phyloP scores from a whole-genome alignment of 2,329 filamentous ascomycete genomes.

The Metarhizium sp. region DNA sequence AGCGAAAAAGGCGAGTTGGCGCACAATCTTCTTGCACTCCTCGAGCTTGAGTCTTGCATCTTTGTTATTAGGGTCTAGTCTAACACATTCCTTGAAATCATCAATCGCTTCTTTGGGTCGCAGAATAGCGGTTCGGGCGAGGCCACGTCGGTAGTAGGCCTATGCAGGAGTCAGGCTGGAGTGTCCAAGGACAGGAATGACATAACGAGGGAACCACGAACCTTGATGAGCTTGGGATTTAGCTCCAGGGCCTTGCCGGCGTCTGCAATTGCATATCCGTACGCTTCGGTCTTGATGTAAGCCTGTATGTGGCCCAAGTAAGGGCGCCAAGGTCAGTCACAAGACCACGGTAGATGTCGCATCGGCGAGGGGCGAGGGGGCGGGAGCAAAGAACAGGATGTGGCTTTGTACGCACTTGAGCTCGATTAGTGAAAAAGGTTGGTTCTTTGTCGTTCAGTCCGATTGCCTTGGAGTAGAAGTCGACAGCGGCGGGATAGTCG shows the following conservation, averaged over 20 bases:
- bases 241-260: conserved; percentile 86
- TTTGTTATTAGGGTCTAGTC: conserved; percentile 78
- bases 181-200: neutral
- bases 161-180: conserved; percentile 23
- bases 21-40: conserved; percentile 92
- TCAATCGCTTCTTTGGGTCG: conserved; percentile 78
- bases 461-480: conserved; percentile 83
- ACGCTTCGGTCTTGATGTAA: conserved; percentile 91
- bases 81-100: conserved; percentile 87
- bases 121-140: conserved; percentile 85
- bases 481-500: conserved; percentile 75
- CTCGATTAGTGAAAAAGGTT: conserved; percentile 88
- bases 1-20: conserved; percentile 83
- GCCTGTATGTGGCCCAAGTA: conserved; percentile 43
- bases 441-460: conserved; percentile 73
- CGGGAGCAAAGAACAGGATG: conserved; percentile 6
- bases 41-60: conserved; percentile 84
- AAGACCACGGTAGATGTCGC: conserved; percentile 19
- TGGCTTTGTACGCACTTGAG: conserved; percentile 56
- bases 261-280: conserved; percentile 85
- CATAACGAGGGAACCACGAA: conserved; percentile 25
- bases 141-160: conserved; percentile 90
- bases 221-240: conserved; percentile 82
- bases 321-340: conserved; percentile 32
- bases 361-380: neutral